Conservation (phyloP, 192 early-diverging fungal genomes). For the Allomyces arbusculus region DNA sequence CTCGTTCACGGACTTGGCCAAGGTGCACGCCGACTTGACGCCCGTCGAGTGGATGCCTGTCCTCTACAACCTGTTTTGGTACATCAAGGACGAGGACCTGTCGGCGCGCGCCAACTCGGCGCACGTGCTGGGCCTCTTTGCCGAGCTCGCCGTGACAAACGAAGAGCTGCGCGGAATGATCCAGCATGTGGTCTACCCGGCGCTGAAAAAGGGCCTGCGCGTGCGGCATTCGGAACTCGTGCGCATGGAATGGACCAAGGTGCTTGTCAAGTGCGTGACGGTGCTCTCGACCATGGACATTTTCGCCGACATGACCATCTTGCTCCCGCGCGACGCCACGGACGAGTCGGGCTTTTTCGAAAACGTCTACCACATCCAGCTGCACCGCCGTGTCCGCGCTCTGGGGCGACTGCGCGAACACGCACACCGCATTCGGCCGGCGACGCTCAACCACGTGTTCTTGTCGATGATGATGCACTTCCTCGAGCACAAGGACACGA, state of each 20-base stretch:
- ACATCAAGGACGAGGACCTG: constrained; percentile 72
- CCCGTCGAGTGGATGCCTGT: constrained; percentile 69
- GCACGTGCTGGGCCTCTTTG: constrained; percentile 48
- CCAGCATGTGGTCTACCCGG: constrained; percentile 41
- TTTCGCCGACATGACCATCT: constrained; percentile 38
- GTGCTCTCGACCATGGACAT: constrained; percentile 30
- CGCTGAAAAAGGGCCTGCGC: constrained; percentile 46
- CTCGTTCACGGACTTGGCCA: constrained; percentile 29
- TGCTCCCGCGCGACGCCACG: constrained; percentile 42
- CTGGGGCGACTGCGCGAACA: constrained; percentile 45
- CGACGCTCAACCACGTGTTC: constrained; percentile 38
- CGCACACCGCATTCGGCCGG: constrained; percentile 1
- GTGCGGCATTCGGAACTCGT: constrained; percentile 21
- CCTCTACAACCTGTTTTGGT: constrained; percentile 68
- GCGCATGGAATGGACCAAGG: constrained; percentile 44
- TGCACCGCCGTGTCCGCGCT: constrained; percentile 75
- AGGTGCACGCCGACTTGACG: constrained; percentile 44
- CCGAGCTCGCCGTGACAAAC: constrained; percentile 25
- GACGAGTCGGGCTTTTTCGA: constrained; percentile 91
- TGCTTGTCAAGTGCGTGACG: constrained; percentile 41
- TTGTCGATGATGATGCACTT: constrained; percentile 74
- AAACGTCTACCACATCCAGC: constrained; percentile 88
- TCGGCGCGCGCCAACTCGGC: constrained; percentile 67
- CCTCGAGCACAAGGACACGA: constrained; percentile 42
- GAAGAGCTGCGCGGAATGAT: constrained; percentile 22